Conservation (phyloP, 2,329 filamentous ascomycete species). For the Alternaria postmessia region DNA sequence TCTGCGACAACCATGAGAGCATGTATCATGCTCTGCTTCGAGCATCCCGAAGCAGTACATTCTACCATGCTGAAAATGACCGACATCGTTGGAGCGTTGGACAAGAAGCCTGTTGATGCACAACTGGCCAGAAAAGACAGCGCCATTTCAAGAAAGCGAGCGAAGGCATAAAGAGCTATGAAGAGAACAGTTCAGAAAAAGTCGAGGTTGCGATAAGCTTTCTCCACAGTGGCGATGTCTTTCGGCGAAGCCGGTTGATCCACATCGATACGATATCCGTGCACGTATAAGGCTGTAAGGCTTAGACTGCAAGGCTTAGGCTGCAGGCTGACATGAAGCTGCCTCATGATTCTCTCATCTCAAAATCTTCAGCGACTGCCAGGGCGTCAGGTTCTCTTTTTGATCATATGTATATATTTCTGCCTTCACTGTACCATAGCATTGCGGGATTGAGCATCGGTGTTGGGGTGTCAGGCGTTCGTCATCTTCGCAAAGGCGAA, state of each 20-base stretch:
- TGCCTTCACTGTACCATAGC: conserved; percentile 2
- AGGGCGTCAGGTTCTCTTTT: neutral
- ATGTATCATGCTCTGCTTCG: conserved; percentile 47
- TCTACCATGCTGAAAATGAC: conserved; percentile 39
- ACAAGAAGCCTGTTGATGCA: neutral
- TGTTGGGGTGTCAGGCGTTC: neutral
- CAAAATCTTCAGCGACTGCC: neutral
- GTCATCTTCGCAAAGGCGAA: neutral
- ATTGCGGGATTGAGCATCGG: neutral
- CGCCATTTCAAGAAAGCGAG: conserved; percentile 24
- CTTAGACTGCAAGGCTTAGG: neutral
- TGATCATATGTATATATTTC: neutral
- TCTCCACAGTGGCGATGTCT: conserved; percentile 22
- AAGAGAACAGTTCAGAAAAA: neutral
- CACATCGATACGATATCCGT: conserved; percentile 9
- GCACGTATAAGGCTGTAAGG: conserved; percentile 10
- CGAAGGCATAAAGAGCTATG: neutral
- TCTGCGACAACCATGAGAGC: conserved; percentile 43
- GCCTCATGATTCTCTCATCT: neutral
- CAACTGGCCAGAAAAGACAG: conserved; percentile 3
- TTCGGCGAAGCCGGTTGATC: conserved; percentile 18
- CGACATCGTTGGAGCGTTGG: conserved; percentile 30
- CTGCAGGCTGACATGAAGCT: neutral
- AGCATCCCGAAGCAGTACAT: conserved; percentile 45
- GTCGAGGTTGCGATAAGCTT: conserved; percentile 24